phyloP scores from a whole-genome alignment of 2,329 filamentous ascomycete genomes.

The Tolypocladium pustulatum region DNA sequence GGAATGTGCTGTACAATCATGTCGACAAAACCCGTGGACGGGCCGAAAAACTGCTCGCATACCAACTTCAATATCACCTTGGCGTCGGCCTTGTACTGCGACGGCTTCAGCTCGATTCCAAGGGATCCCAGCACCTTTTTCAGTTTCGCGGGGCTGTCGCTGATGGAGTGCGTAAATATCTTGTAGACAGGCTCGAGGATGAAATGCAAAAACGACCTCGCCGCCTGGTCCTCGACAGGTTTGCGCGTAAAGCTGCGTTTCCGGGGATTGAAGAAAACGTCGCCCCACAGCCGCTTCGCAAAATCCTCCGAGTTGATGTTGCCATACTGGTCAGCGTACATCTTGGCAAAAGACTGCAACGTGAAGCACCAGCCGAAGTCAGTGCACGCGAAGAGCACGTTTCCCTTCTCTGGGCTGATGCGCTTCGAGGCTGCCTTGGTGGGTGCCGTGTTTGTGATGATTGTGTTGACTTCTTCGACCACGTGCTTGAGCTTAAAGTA shows the following conservation, averaged over 20 bases:
- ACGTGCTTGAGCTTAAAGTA: slow-evolving; percentile 99
- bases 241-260: slow-evolving; percentile 91
- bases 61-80: slow-evolving; percentile 81
- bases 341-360: slow-evolving; percentile 83
- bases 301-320: slow-evolving; percentile 77
- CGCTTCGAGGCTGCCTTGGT: slow-evolving; percentile 69
- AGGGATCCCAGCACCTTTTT: slow-evolving; percentile 68
- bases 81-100: slow-evolving; percentile 82
- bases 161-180: slow-evolving; percentile 88
- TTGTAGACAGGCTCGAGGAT: slow-evolving; percentile 97
- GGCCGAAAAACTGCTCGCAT: slow-evolving; percentile 91
- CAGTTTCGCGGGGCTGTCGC: slow-evolving; percentile 76
- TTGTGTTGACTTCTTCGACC: slow-evolving; percentile 94
- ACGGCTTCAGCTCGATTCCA: slow-evolving; percentile 81
- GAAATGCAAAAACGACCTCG: slow-evolving; percentile 87
- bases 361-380: slow-evolving; percentile 97
- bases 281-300: slow-evolving; percentile 80
- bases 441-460: slow-evolving; percentile 81
- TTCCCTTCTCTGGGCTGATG: slow-evolving; percentile 91
- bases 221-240: slow-evolving; percentile 66
- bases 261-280: slow-evolving; percentile 88
- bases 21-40: slow-evolving; percentile 82
- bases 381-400: slow-evolving; percentile 92
- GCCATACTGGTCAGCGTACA: slow-evolving; percentile 86
- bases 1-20: slow-evolving; percentile 89